Evolutionary conservation across 2,329 filamentous ascomycete genomes (phyloP).

Genomic region (Huntiella decipiens): DNA sequence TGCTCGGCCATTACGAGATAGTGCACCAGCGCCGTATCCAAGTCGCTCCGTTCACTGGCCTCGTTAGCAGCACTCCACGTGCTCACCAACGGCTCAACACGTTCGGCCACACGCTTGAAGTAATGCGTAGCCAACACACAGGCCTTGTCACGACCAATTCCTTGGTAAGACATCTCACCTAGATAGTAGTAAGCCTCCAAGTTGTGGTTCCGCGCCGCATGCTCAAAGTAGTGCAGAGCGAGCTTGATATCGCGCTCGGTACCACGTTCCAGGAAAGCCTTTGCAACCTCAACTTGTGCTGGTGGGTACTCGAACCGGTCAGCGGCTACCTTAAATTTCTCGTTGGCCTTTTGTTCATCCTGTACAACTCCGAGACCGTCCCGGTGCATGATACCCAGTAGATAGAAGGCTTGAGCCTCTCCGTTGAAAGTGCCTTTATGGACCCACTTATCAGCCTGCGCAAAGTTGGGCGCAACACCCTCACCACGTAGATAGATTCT

Average conservation of each 20-base stretch:
- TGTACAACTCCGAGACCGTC: constrained; percentile 53
- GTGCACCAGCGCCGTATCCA: constrained; percentile 59
- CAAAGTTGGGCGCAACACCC: constrained; percentile 60
- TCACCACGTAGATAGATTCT: constrained; percentile 82
- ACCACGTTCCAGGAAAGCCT: constrained; percentile 73
- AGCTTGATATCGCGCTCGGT: constrained; percentile 47
- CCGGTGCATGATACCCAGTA: constrained; percentile 66
- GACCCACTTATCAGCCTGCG: constrained; percentile 65
- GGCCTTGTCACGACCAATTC: constrained; percentile 59
- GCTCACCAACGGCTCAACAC: constrained; percentile 52
- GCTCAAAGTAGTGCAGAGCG: constrained; percentile 72
- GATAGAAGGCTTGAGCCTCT: constrained; percentile 70
- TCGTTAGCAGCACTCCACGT: constrained; percentile 69
- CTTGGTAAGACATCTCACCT: constrained; percentile 67
- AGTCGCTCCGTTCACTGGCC: constrained; percentile 61
- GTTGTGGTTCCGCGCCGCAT: constrained; percentile 63
- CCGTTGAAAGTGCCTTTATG: constrained; percentile 55
- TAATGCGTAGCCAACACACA: constrained; percentile 62
- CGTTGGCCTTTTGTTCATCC: constrained; percentile 53
- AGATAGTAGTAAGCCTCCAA: constrained; percentile 87
- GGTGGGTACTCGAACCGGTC: constrained; percentile 58
- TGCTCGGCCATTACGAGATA: constrained; percentile 84
- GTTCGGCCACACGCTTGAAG: constrained; percentile 64
- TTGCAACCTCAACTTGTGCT: constrained; percentile 66
- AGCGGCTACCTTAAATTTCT: constrained; percentile 59